Evolutionary conservation across 73 alveolate species (phyloP), one percentile per base, ranked within the genome.

Genomic region (Blepharisma japonicum): DNA sequence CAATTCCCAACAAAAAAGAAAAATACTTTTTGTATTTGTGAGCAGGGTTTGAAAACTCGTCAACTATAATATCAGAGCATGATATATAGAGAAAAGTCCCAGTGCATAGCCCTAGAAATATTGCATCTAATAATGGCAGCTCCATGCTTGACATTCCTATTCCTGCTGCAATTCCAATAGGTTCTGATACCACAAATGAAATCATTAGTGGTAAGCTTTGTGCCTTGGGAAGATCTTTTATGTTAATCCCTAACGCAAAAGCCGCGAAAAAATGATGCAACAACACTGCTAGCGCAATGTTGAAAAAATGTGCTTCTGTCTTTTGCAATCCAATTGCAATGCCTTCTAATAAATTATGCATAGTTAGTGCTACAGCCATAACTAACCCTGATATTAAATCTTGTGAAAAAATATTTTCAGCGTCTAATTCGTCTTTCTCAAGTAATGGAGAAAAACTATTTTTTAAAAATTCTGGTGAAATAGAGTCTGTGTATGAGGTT

Each of bases 181-280:
- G 95, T 2, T 90, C 55, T 6, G 91, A 85, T 6, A 79, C 18
- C 14, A 90, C 61, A 77, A 86, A 86, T 7, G 77, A 46, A 11
- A 87, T 23, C 55, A 90, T 81, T 48, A 90, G 47, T 21, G 39
- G 21, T 5, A 72, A 23, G 0, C 71, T 39, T 6, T 55, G 80
- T 0, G 47, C 32, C 20, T 71, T 82, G 39, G 81, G 48, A 27
- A 76, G 7, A 77, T 83, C 83, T 46, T 77, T 78, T 77, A 91
- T 79, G 21, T 88, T 77, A 49, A 94, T 77, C n/a, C 97, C 95
- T 25, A 94, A 79, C 21, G 98, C 68, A 88, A 94, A 79, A 21
- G 97, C 94, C 14, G 89, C 97, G 6, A 97, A 97, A 89, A 91
- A 88, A 77, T 94, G 91, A 80, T 94, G 98, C 3, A 86, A 55